A percentile compares a stretch with the other conserved stretches of the same genome.
These are phyloP conservation scores for Metschnikowia continentalis DNA, from an alignment of 805 yeast genomes.

Conservation along the genomic window DNA sequence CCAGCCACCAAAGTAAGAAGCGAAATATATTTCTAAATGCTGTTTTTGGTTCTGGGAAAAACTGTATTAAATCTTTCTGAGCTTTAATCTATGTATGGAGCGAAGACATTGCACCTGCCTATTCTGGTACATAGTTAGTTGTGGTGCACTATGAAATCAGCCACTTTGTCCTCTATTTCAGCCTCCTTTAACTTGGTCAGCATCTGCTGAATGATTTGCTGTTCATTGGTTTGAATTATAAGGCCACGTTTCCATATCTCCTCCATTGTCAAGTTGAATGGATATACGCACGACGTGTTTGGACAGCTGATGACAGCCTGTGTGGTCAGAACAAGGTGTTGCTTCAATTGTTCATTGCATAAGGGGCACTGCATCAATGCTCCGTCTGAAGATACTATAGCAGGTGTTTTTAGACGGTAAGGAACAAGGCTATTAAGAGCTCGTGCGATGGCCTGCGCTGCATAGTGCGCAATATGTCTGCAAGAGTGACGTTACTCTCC, in stretches of 20 bases:
- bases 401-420: background rate
- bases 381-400: background rate
- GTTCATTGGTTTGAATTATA: constrained; percentile 19
- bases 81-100: background rate
- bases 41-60: background rate
- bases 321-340: constrained; percentile 25
- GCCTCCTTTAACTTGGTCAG: constrained; percentile 23
- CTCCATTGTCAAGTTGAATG: constrained; percentile 29
- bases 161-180: constrained; percentile 23
- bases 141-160: constrained; percentile 20
- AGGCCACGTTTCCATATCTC: constrained; percentile 25
- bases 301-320: constrained; percentile 29
- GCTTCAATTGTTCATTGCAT: constrained; percentile 22
- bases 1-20: background rate
- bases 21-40: background rate
- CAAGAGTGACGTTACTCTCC: background rate
- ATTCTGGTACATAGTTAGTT: background rate
- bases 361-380: constrained; percentile 26
- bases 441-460: constrained; percentile 1
- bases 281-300: constrained; percentile 25
- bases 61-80: background rate
- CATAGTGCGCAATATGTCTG: background rate
- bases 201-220: constrained; percentile 26
- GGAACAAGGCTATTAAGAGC: background rate
- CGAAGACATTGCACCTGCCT: background rate